Evolutionary conservation across 345 rosid genomes (phyloP).

Genomic region (Bruguiera sexangula): DNA sequence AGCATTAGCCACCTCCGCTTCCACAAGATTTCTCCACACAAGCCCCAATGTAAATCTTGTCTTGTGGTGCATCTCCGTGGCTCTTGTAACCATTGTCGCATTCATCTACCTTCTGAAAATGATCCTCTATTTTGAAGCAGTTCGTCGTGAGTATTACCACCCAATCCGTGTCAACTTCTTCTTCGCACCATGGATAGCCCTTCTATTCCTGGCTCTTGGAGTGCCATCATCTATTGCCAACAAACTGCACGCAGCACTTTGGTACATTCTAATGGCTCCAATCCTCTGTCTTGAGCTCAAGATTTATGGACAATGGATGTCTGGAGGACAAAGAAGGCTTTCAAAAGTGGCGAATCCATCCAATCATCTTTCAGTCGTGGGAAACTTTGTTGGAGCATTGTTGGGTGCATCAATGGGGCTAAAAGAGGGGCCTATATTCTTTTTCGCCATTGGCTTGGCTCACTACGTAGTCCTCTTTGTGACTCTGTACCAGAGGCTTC

Average conservation of each 20-base stretch:
- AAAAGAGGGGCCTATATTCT: slow-evolving; percentile 87
- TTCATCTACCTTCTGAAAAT: slow-evolving; percentile 58
- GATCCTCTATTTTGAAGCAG: slow-evolving; percentile 73
- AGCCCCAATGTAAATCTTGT: slow-evolving; percentile 39
- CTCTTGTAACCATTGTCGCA: slow-evolving; percentile 46
- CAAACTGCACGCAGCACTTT: slow-evolving; percentile 43
- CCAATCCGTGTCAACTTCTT: slow-evolving; percentile 90
- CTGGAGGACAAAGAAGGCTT: slow-evolving; percentile 81
- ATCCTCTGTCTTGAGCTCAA: slow-evolving; percentile 68
- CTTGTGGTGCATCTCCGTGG: slow-evolving; percentile 66
- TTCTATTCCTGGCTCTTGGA: slow-evolving; percentile 76
- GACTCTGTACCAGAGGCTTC: slow-evolving; percentile 90
- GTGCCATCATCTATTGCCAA: slow-evolving; percentile 51
- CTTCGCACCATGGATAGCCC: slow-evolving; percentile 85
- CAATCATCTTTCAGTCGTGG: slow-evolving; percentile 75
- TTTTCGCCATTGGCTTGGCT: slow-evolving; percentile 81
- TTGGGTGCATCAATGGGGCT: slow-evolving; percentile 90
- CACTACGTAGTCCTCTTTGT: slow-evolving; percentile 83
- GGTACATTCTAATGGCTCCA: slow-evolving; percentile 88
- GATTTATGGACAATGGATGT: slow-evolving; percentile 98
- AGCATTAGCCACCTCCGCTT: slow-evolving; percentile 53
- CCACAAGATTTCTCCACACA: slow-evolving; percentile 70
- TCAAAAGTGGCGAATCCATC: slow-evolving; percentile 94
- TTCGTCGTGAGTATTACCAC: slow-evolving; percentile 79
- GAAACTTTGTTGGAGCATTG: slow-evolving; percentile 87